Conservation (phyloP, 352 stramenopile species). For the Globisporangium emineosum region DNA sequence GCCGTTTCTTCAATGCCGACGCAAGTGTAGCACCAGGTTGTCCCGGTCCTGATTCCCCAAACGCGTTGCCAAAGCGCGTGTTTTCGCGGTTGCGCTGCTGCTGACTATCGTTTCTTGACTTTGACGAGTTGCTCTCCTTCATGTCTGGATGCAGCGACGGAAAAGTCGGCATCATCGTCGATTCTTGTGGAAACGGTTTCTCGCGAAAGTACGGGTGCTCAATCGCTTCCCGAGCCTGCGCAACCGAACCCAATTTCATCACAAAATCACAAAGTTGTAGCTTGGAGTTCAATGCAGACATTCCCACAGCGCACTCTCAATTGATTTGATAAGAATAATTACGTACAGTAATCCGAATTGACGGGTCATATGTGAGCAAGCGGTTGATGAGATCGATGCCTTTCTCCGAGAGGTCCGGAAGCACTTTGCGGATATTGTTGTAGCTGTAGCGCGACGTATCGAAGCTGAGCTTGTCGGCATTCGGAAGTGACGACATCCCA, state of each 20-base stretch:
- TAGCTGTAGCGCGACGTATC: conserved; percentile 32
- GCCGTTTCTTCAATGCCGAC: conserved; percentile 14
- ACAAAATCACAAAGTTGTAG: too few relatives aligned
- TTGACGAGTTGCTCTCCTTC: conserved; percentile 12
- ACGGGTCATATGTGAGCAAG: conserved; percentile 53
- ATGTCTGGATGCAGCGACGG: conserved; percentile 50
- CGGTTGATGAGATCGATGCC: conserved; percentile 47
- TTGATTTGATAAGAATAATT: background rate
- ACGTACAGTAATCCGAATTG: conserved; percentile 44
- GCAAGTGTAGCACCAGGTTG: background rate
- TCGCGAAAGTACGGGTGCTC: conserved; percentile 62
- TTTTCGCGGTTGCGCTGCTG: conserved; percentile 9
- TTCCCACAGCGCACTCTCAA: background rate
- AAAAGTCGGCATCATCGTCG: conserved; percentile 64
- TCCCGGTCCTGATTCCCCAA: background rate
- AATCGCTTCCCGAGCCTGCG: conserved; percentile 43
- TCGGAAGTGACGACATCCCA: conserved; percentile 38
- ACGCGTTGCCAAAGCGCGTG: conserved; percentile 15
- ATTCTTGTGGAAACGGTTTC: conserved; percentile 56
- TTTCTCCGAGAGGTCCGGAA: conserved; percentile 39
- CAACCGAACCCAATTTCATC: background rate
- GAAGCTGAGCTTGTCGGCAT: conserved; percentile 36
- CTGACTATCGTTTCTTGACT: background rate
- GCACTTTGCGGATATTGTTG: conserved; percentile 34
- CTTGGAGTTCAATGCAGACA: background rate